Evolutionary conservation across 495 filamentous ascomycete species (phyloP).

Genomic region (Ascobolus immersus): DNA sequence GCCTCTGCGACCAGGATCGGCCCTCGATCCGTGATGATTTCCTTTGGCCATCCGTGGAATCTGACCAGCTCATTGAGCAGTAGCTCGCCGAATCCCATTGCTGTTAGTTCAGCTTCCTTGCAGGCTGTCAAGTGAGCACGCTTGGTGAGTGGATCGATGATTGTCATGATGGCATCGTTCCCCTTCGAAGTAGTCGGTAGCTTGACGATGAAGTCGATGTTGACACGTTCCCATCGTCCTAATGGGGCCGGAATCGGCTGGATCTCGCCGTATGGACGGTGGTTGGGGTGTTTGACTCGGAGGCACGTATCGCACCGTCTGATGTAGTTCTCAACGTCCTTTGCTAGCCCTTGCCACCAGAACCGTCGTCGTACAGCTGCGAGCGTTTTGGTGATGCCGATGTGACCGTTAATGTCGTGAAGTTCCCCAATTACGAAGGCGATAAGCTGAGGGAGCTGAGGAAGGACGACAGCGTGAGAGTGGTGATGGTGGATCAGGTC

Average conservation of each 20-base stretch:
- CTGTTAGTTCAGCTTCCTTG: neutral
- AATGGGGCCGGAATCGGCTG: neutral
- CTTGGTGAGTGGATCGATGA: slow-evolving; percentile 2
- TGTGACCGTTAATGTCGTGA: slow-evolving; percentile 1
- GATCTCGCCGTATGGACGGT: neutral
- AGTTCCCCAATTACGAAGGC: too few relatives aligned
- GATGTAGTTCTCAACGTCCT: slow-evolving; percentile 1
- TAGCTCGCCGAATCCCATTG: neutral
- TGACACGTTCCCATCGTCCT: neutral
- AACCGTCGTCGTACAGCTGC: neutral
- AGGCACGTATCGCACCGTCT: neutral
- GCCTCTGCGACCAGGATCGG: too few relatives aligned
- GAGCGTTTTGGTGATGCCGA: neutral
- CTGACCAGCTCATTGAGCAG: too few relatives aligned
- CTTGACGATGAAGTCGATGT: slow-evolving; percentile 4
- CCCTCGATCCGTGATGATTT: too few relatives aligned
- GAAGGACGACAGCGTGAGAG: neutral
- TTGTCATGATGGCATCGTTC: slow-evolving; percentile 1
- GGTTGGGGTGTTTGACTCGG: neutral
- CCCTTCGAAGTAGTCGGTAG: neutral
- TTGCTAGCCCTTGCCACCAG: neutral
- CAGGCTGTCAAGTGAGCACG: neutral
- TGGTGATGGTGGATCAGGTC: neutral
- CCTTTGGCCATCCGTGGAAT: too few relatives aligned
- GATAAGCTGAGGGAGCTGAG: neutral